These are phyloP conservation scores for Schwanniomyces etchellsii DNA, from an alignment of 1,139 yeast species.

Conservation along the genomic window DNA sequence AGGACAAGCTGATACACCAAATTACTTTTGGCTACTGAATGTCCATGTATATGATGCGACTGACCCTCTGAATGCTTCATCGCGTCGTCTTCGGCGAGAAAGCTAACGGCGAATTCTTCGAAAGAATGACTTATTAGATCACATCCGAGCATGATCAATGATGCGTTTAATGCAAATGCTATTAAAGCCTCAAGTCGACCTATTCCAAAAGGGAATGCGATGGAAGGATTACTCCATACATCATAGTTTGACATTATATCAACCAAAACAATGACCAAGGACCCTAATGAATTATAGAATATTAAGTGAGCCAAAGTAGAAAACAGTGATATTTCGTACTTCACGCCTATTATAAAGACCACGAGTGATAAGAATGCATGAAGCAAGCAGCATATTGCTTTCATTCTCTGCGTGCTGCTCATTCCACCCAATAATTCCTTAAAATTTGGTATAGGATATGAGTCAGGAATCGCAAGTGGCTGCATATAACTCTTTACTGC, in stretches of 20 bases:
- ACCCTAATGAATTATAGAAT: conserved; percentile 82
- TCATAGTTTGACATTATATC: conserved; percentile 84
- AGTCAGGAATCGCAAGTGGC: conserved; percentile 67
- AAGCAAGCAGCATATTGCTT: conserved; percentile 59
- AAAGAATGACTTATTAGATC: conserved; percentile 80
- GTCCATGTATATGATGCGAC: conserved; percentile 52
- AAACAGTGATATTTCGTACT: conserved; percentile 53
- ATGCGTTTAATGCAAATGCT: conserved; percentile 82
- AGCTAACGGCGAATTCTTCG: conserved; percentile 61
- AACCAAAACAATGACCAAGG: conserved; percentile 63
- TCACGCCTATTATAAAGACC: conserved; percentile 59
- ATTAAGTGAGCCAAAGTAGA: conserved; percentile 82
- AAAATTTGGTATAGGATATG: conserved; percentile 73
- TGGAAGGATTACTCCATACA: conserved; percentile 82
- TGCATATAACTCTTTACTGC: conserved; percentile 33
- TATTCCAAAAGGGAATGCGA: conserved; percentile 86
- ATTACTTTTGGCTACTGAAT: conserved; percentile 30
- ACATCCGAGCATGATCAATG: conserved; percentile 84
- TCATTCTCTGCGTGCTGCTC: conserved; percentile 46
- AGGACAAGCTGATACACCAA: conserved; percentile 29
- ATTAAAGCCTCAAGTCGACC: conserved; percentile 83
- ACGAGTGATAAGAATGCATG: conserved; percentile 54
- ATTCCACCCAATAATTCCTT: conserved; percentile 57
- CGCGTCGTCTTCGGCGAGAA: conserved; percentile 31
- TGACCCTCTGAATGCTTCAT: conserved; percentile 23